A percentile compares a stretch with the other conserved stretches of the same genome.
These are phyloP conservation scores for Cicer cuneatum DNA, from an alignment of 306 rosid species.

Conservation along the genomic window DNA sequence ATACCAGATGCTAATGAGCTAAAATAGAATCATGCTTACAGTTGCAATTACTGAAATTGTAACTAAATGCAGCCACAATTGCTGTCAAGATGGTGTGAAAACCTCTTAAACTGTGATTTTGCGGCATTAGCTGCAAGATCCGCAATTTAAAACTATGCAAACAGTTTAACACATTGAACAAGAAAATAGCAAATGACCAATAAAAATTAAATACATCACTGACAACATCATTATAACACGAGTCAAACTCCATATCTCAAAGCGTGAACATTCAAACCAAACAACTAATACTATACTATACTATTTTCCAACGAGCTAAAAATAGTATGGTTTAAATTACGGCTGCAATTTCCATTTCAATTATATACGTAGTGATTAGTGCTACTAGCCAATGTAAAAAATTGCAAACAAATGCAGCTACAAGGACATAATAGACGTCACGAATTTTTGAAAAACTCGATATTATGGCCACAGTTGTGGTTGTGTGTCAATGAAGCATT, in stretches of 20 bases:
- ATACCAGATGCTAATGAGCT: conserved; percentile 9
- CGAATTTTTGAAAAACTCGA: too few relatives aligned
- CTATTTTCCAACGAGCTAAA: neutral
- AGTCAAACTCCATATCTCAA: conserved; percentile 81
- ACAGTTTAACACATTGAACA: conserved; percentile 17
- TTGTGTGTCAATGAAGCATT: too few relatives aligned
- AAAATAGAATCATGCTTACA: neutral
- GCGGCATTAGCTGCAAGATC: neutral
- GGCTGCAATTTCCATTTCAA: neutral
- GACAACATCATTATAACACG: conserved; percentile 77
- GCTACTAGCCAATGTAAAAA: neutral
- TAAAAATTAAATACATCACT: neutral
- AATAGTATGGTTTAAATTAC: neutral
- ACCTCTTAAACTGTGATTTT: neutral
- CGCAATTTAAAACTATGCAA: neutral
- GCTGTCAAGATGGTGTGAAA: neutral
- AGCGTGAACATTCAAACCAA: conserved; percentile 23
- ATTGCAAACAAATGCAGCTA: neutral
- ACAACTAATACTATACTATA: neutral
- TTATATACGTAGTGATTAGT: neutral
- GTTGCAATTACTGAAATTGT: neutral
- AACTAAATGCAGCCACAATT: neutral
- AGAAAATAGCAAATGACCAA: neutral
- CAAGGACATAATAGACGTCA: neutral
- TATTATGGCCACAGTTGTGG: too few relatives aligned